These are phyloP conservation scores for Amanita jacksonii DNA, from an alignment of 768 basidiomycete genomes.

Conservation along the genomic window DNA sequence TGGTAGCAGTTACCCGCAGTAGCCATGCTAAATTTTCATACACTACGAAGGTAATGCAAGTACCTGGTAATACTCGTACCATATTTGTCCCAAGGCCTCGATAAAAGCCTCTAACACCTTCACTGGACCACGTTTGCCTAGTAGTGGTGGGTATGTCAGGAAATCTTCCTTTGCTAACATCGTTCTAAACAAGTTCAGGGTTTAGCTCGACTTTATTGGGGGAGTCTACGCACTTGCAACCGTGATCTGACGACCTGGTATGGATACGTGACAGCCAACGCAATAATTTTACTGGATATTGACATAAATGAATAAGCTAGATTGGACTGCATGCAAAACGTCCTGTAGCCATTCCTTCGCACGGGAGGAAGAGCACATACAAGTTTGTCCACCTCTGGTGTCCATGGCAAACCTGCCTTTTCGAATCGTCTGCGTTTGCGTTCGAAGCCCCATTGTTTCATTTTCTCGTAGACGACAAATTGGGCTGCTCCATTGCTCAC, in stretches of 20 bases:
- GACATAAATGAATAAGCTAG: slow-evolving; percentile 88
- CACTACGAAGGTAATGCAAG: slow-evolving; percentile 96
- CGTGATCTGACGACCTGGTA: slow-evolving; percentile 96
- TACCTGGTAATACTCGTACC: slow-evolving; percentile 91
- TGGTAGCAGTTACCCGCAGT: slow-evolving; percentile 55
- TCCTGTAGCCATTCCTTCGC: neutral
- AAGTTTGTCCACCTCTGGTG: slow-evolving; percentile 72
- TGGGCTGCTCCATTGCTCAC: slow-evolving; percentile 93
- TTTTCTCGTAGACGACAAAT: slow-evolving; percentile 93
- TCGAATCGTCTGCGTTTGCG: slow-evolving; percentile 58
- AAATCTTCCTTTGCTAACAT: slow-evolving; percentile 57
- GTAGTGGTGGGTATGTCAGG: slow-evolving; percentile 80
- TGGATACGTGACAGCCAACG: slow-evolving; percentile 83
- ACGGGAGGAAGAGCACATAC: slow-evolving; percentile 37
- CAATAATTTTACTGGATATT: slow-evolving; percentile 79
- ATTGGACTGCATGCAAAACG: slow-evolving; percentile 57
- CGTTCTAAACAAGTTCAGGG: slow-evolving; percentile 37
- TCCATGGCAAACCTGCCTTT: slow-evolving; percentile 54
- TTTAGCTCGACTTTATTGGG: neutral
- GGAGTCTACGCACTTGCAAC: slow-evolving; percentile 56
- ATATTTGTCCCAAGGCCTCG: slow-evolving; percentile 92
- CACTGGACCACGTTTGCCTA: slow-evolving; percentile 68
- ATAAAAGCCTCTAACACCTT: slow-evolving; percentile 84
- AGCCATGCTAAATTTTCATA: slow-evolving; percentile 91
- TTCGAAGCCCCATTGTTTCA: slow-evolving; percentile 87